Evolutionary conservation across 441 rosid species (phyloP).

Genomic region (Croton laevigatus): DNA sequence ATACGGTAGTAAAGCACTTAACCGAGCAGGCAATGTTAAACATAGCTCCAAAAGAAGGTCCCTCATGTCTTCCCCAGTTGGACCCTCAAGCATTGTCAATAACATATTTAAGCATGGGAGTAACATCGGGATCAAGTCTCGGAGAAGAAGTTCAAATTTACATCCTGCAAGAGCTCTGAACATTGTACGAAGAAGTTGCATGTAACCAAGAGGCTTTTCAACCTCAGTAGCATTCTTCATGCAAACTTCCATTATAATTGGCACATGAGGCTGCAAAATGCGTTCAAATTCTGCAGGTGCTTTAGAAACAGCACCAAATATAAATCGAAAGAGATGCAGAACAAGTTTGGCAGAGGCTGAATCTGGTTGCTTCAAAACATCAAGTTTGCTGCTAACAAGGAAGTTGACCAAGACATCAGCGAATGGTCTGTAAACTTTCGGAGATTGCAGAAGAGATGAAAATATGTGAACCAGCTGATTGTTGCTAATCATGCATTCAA

Average conservation of each 20-base stretch:
- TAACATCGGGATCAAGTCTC: conserved; percentile 82
- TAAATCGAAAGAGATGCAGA: conserved; percentile 80
- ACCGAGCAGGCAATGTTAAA: conserved; percentile 93
- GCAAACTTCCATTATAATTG: conserved; percentile 90
- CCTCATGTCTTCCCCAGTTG: conserved; percentile 88
- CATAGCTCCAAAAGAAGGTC: conserved; percentile 92
- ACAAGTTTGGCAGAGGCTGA: conserved; percentile 82
- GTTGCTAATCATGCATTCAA: conserved; percentile 93
- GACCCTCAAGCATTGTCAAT: conserved; percentile 95
- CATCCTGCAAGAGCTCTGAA: conserved; percentile 95
- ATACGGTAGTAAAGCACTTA: conserved; percentile 91
- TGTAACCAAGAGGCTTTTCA: conserved; percentile 88
- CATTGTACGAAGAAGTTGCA: conserved; percentile 92
- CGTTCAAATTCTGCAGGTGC: conserved; percentile 95
- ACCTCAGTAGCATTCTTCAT: conserved; percentile 92
- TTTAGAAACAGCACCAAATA: conserved; percentile 88
- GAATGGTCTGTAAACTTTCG: conserved; percentile 81
- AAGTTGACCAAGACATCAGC: conserved; percentile 92
- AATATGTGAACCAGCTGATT: conserved; percentile 85
- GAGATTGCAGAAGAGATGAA: conserved; percentile 76
- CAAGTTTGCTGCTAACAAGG: conserved; percentile 85
- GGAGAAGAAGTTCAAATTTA: conserved; percentile 84
- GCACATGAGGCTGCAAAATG: conserved; percentile 90
- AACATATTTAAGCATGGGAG: conserved; percentile 94
- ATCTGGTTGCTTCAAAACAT: conserved; percentile 78